Evolutionary conservation across 805 yeast species (phyloP).

Genomic region (Myxozyma neotropica): DNA sequence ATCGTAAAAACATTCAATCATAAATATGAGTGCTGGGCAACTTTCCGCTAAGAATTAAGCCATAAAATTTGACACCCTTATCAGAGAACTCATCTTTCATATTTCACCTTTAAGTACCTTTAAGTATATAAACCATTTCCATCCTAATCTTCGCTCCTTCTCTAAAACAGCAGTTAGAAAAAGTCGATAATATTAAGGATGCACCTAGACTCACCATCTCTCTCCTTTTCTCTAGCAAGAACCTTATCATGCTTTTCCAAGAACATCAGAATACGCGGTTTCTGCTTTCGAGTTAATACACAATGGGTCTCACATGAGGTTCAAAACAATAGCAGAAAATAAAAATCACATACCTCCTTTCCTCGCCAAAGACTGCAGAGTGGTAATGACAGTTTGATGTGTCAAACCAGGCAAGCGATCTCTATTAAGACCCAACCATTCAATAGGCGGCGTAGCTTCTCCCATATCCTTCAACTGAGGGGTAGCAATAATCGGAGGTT

Average conservation of each 20-base stretch:
- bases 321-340: too few relatives aligned
- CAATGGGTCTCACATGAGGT: background rate
- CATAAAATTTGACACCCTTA: too few relatives aligned
- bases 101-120: too few relatives aligned
- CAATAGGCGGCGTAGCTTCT: constrained; percentile 96
- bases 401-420: constrained; percentile 82
- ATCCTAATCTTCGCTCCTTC: too few relatives aligned
- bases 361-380: constrained; percentile 70
- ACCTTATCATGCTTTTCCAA: constrained; percentile 44
- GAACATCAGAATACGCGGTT: constrained; percentile 48
- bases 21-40: too few relatives aligned
- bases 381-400: constrained; percentile 75
- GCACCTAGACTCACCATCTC: background rate
- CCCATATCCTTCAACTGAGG: constrained; percentile 92
- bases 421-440: constrained; percentile 96
- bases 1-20: too few relatives aligned
- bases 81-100: too few relatives aligned
- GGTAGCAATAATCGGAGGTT: constrained; percentile 80
- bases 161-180: too few relatives aligned
- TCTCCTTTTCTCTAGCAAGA: background rate
- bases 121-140: too few relatives aligned
- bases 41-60: too few relatives aligned
- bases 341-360: constrained; percentile 52
- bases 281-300: too few relatives aligned
- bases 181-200: too few relatives aligned